Evolutionary conservation across 2,329 filamentous ascomycete genomes (phyloP), one percentile per base, ranked within the genome.

Genomic region (Verticillium isaacii): DNA sequence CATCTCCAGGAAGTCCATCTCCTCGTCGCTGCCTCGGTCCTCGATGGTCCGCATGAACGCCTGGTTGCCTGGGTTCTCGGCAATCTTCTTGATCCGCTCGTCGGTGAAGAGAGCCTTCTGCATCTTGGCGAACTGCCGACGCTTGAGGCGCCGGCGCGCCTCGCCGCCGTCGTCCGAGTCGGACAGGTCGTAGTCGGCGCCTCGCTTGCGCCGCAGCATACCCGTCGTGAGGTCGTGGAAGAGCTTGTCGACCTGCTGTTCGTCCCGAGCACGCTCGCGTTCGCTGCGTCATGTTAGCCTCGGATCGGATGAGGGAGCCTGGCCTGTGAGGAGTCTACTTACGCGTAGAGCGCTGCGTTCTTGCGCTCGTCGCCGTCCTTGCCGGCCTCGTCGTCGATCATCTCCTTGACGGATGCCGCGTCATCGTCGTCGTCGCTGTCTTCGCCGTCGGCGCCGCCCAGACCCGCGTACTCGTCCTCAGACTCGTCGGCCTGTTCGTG

Each of bases 401-500:
- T 96, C 65, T 92, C 88, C 68, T 90, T 85, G 65, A 95, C 85
- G 8, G 90, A 83, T 14, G 75, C 85, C 34, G 88, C 88, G 62
- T 91, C 87, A 39, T 89, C 90, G 63, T 91, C 85, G 62, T 93
- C 90, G 61, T 89, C 89, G 54, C 85, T 89, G 66, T 94, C 92
- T 67, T 98, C 94, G 63, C 94, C 93, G 74, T 93, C 94, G 12
- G 82, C 89, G 65, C 95, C 95, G 67, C 95, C 95, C 11, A 99
- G 82, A 5, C 95, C 95, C 45, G 93, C 94, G 73, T 98, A 99
- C 74, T 99, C 95, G 72, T 99, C 95, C 72, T 99, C 96, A 0
- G 95, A 99, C 76, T 99, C 95, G 69, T 97, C 92, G 64, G 95
- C 94, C 72, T 96, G 93, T 67, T 97, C 95, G 66, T 98, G 86